Percentiles rank a stretch among this genome's conserved stretches.
Evolutionary conservation across 805 yeast genomes (phyloP).

Genomic region (Cyberlindnera misumaiensis): DNA sequence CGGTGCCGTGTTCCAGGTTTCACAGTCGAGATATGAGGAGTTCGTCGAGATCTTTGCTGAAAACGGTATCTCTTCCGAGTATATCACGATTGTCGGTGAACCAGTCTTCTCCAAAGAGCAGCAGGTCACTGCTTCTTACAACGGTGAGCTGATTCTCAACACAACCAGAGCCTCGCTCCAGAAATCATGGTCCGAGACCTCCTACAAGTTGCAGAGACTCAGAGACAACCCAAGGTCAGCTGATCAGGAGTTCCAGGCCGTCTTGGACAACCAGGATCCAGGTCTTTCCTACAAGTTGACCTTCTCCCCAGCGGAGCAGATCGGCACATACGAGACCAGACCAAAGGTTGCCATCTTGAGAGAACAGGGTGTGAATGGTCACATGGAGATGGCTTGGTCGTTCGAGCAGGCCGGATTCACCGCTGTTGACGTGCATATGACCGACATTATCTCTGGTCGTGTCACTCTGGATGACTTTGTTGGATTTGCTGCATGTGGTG

Average conservation of each 20-base stretch:
- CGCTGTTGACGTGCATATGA: conserved; percentile 94
- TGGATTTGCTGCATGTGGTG: conserved; percentile 98
- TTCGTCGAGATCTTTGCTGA: conserved; percentile 51
- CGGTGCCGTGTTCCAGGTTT: conserved; percentile 92
- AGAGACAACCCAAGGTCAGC: conserved; percentile 94
- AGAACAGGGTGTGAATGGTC: conserved; percentile 98
- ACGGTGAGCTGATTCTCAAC: conserved; percentile 39
- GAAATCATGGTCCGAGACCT: conserved; percentile 80
- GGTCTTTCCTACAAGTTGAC: conserved; percentile 81
- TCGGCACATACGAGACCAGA: conserved; percentile 34
- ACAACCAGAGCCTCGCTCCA: conserved; percentile 67
- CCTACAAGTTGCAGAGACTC: conserved; percentile 81
- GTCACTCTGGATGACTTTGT: conserved; percentile 72
- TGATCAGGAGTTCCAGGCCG: conserved; percentile 71
- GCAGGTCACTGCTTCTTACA: conserved; percentile 38
- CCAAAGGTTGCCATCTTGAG: conserved; percentile 95
- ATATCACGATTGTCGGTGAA: conserved; percentile 59
- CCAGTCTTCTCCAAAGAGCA: conserved; percentile 56
- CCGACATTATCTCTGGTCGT: conserved; percentile 73
- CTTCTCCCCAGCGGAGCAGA: conserved; percentile 49
- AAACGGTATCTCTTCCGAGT: conserved; percentile 50
- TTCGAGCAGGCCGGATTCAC: conserved; percentile 93
- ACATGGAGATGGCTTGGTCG: conserved; percentile 97
- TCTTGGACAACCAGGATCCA: conserved; percentile 79
- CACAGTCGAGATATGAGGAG: conserved; percentile 40